Evolutionary conservation across 164 flowering plant species (phyloP), one percentile per base, ranked within the genome.

Genomic region (Piper betle): DNA sequence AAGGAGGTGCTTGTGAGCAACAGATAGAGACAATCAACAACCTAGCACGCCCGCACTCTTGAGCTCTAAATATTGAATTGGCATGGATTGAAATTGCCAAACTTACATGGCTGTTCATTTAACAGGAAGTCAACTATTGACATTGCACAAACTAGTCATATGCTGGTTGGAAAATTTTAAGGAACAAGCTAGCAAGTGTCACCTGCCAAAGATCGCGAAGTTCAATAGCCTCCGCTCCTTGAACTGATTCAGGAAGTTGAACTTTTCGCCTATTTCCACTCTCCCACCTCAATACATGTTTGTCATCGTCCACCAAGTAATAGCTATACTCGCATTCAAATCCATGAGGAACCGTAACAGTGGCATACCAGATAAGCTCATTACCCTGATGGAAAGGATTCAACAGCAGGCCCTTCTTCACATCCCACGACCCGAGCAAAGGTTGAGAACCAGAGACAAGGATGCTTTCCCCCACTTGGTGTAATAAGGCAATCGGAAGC

Each of bases 181-280:
- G 33, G 33, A 25, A 25, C 10, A 33, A 25, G 58, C 10, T 25
- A 38, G 39, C 4, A 10, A 33, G 12, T 38, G 11, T 55, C 37
- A 87, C 98, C 98, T 92, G 87, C 98, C 98, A 89, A 52, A 92
- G 96, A 70, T 89, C 98, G 71, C 57, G 90, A 71, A 89, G 62
- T 75, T 87, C 85, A 15, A 89, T 71, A 52, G 59, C 39, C 40
- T 78, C 81, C 18, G 88, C 96, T 73, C 72, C 79, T 53, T 70
- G 73, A 63, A 83, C 64, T 53, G 69, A 77, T 16, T 77, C 77
- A 52, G 96, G 81, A 59, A 92, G 59, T 2, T 62, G 2, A 42
- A 92, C 39, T 50, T 74, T 77, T 37, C 95, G 80, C 72, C 76
- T 84, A 56, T 75, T 80, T 41, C 96, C 97, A 69, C 69, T 78